These are phyloP conservation scores for Fagopyrum homotropicum DNA, from an alignment of 148 eudicot genomes.

Conservation along the genomic window DNA sequence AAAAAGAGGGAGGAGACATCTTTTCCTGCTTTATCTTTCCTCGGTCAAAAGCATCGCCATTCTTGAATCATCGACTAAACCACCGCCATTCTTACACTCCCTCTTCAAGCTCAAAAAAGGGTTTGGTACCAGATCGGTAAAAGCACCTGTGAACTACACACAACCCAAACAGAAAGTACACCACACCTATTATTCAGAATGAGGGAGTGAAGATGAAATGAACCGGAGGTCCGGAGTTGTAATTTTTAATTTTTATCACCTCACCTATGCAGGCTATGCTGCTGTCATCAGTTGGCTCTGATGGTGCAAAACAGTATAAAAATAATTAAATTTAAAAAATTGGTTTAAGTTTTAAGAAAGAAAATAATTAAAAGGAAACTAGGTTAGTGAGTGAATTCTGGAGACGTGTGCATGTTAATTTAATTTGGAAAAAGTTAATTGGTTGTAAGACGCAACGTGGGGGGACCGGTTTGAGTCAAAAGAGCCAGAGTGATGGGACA, in stretches of 20 bases:
- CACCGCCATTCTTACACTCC: background rate
- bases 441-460: constrained; percentile 7
- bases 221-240: background rate
- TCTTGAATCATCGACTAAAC: constrained; percentile 16
- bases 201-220: background rate
- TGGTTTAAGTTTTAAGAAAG: background rate
- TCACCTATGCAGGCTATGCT: background rate
- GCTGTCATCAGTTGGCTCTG: constrained; percentile 6
- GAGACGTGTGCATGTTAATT: constrained; percentile 21
- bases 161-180: background rate
- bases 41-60: constrained; percentile 35
- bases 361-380: no score
- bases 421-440: background rate
- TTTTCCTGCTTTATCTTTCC: constrained; percentile 18
- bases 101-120: background rate
- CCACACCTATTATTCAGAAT: background rate
- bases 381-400: constrained; percentile 12
- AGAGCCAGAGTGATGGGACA: constrained; percentile 26
- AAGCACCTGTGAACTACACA: background rate
- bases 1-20: constrained; percentile 16
- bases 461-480: constrained; percentile 33
- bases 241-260: background rate
- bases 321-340: background rate
- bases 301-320: background rate
- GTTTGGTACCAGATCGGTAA: background rate